Conservation (phyloP, 805 yeast genomes). For the Ogataea glucozyma region DNA sequence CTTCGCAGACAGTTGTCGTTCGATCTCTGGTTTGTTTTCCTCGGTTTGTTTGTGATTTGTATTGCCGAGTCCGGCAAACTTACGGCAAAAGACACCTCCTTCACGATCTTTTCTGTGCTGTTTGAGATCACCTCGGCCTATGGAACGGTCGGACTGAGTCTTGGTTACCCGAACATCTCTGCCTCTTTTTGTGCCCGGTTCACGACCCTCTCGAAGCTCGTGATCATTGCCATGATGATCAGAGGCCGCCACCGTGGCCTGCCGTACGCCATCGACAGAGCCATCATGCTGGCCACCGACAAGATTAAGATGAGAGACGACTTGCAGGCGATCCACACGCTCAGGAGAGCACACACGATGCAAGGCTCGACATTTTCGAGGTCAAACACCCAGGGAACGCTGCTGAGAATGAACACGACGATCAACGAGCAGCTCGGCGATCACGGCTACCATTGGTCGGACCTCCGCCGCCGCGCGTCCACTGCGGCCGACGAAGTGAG, state of each 20-base stretch:
- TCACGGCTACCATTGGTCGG: constrained; percentile 9
- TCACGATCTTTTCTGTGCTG: constrained; percentile 68
- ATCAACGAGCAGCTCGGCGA: constrained; percentile 6
- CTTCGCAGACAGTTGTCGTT: constrained; percentile 88
- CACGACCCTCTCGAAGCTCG: constrained; percentile 71
- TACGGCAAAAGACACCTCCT: constrained; percentile 43
- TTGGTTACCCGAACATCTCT: constrained; percentile 71
- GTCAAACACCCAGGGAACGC: constrained; percentile 11
- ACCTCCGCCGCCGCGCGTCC: constrained; percentile 16
- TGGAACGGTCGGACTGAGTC: constrained; percentile 92
- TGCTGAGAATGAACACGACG: constrained; percentile 19
- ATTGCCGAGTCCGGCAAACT: constrained; percentile 77
- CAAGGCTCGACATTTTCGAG: constrained; percentile 8
- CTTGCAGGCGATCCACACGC: constrained; percentile 52
- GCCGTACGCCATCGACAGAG: constrained; percentile 91
- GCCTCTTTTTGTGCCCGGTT: constrained; percentile 78
- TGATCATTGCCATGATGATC: constrained; percentile 84
- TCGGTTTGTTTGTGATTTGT: constrained; percentile 84
- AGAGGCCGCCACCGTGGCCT: constrained; percentile 97
- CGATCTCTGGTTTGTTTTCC: constrained; percentile 90
- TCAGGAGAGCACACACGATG: constrained; percentile 26
- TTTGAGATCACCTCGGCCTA: constrained; percentile 94
- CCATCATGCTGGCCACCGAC: constrained; percentile 80
- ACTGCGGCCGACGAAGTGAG: constrained; percentile 15
- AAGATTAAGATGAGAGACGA: constrained; percentile 62